Conservation (phyloP, 768 basidiomycete genomes). For the Chalciporus chontae region DNA sequence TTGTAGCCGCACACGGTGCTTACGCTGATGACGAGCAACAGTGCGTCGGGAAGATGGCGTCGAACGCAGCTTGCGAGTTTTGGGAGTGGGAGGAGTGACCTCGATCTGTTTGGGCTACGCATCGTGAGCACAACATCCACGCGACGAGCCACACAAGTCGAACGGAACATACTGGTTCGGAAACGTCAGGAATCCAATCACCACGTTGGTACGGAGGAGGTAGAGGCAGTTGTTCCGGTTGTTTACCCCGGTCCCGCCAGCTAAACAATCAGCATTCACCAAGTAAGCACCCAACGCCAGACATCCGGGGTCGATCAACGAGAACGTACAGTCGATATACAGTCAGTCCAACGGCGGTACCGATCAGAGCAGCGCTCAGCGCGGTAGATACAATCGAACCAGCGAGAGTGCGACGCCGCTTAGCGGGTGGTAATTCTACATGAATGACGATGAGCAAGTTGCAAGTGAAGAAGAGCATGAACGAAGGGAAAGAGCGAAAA, state of each 20-base stretch:
- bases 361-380: conserved; percentile 80
- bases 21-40: conserved; percentile 35
- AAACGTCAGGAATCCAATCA: conserved; percentile 46
- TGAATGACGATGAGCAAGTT: conserved; percentile 45
- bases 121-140: conserved; percentile 11
- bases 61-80: conserved; percentile 36
- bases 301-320: neutral
- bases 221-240: conserved; percentile 40
- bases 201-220: conserved; percentile 69
- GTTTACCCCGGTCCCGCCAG: conserved; percentile 76
- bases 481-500: conserved; percentile 12
- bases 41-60: conserved; percentile 33
- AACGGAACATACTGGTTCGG: conserved; percentile 31
- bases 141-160: neutral
- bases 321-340: conserved; percentile 77
- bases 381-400: conserved; percentile 83
- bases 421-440: conserved; percentile 73
- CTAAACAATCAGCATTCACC: conserved; percentile 32
- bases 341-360: conserved; percentile 82
- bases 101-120: conserved; percentile 30
- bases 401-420: conserved; percentile 77
- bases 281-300: neutral
- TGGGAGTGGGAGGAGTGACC: conserved; percentile 37
- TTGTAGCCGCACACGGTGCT: conserved; percentile 25
- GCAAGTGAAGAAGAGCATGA: conserved; percentile 32